phyloP scores from a whole-genome alignment of 306 rosid species.

The Pyrus communis region DNA sequence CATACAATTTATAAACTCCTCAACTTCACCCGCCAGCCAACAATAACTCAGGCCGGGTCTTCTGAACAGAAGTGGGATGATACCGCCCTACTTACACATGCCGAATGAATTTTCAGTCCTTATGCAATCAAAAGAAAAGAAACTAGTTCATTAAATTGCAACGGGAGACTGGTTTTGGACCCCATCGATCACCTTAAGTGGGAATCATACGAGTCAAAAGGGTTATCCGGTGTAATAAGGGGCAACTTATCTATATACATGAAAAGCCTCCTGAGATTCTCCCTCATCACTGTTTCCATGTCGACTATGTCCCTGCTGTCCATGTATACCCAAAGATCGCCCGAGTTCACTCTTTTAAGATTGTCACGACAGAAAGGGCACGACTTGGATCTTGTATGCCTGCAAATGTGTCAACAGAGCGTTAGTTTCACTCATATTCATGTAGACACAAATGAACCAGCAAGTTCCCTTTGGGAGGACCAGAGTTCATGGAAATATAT shows the following conservation, averaged over 20 bases:
- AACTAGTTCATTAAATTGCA: constrained; percentile 30
- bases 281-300: constrained; percentile 73
- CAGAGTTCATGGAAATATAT: background rate
- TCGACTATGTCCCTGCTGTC: constrained; percentile 67
- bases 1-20: constrained; percentile 45
- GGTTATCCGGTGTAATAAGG: constrained; percentile 63
- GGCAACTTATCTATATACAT: constrained; percentile 85
- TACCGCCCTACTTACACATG: constrained; percentile 31
- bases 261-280: constrained; percentile 84
- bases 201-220: constrained; percentile 74
- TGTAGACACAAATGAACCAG: background rate
- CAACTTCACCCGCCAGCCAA: constrained; percentile 63
- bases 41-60: constrained; percentile 48
- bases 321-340: constrained; percentile 87
- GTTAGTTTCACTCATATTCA: background rate
- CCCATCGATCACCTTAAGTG: constrained; percentile 53
- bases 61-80: constrained; percentile 54
- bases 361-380: constrained; percentile 96
- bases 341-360: constrained; percentile 80
- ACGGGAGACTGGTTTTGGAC: constrained; percentile 25
- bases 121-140: constrained; percentile 18
- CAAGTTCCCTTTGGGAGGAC: background rate
- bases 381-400: constrained; percentile 82
- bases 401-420: constrained; percentile 25
- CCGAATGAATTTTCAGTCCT: constrained; percentile 28